These are phyloP conservation scores for Xylaria sp. DNA, from an alignment of 2,329 filamentous ascomycete genomes.

Conservation along the genomic window DNA sequence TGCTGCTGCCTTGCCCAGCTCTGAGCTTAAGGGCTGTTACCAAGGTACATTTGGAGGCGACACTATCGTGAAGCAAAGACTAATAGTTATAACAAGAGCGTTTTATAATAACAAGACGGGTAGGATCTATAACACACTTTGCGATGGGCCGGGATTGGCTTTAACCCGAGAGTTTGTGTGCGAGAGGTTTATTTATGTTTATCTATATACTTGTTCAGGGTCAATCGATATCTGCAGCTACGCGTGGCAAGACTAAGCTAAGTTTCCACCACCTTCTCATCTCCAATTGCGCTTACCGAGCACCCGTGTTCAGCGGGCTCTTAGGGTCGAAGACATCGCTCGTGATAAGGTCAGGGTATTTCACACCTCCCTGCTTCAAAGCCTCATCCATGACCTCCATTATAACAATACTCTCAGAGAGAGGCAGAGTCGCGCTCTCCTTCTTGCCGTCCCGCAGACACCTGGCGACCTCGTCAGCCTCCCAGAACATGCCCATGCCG, in stretches of 20 bases:
- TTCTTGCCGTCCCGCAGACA: slow-evolving; percentile 80
- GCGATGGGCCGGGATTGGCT: no score
- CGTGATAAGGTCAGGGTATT: slow-evolving; percentile 67
- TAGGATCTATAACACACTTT: background rate
- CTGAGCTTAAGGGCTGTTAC: no score
- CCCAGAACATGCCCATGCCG: slow-evolving; percentile 91
- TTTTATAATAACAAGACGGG: no score
- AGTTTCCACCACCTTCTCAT: background rate
- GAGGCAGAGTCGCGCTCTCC: slow-evolving; percentile 77
- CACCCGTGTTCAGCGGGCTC: slow-evolving; percentile 68
- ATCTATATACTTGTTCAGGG: background rate
- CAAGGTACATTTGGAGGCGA: no score
- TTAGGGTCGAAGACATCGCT: slow-evolving; percentile 68
- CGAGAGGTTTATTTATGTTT: no score
- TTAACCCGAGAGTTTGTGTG: background rate
- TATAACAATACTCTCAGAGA: slow-evolving; percentile 82
- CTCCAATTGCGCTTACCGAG: slow-evolving; percentile 22
- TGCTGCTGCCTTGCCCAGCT: background rate
- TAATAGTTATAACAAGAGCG: no score
- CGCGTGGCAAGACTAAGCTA: background rate
- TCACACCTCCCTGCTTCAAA: slow-evolving; percentile 63
- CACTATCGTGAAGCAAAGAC: no score
- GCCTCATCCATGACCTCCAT: slow-evolving; percentile 78
- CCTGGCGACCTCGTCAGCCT: slow-evolving; percentile 81
- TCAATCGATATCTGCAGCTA: background rate